phyloP scores from a whole-genome alignment of 257 asterid species.

The Capsicum rhomboideum region DNA sequence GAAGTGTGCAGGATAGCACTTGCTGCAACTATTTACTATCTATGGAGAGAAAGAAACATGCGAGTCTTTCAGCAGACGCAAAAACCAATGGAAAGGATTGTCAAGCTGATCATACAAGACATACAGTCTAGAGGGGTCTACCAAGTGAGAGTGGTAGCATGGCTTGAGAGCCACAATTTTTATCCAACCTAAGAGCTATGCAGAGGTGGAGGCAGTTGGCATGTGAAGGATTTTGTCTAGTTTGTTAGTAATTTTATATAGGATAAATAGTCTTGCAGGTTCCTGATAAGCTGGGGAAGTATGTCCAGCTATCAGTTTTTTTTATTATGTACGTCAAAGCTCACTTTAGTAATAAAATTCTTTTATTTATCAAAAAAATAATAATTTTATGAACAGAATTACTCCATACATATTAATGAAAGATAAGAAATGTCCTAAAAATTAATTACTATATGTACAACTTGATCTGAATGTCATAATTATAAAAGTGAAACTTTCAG shows the following conservation, averaged over 20 bases:
- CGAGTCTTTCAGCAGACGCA: neutral
- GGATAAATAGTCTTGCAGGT: too few species aligned
- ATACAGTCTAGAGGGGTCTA: neutral
- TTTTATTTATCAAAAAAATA: too few species aligned
- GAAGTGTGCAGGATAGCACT: neutral
- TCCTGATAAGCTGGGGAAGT: too few species aligned
- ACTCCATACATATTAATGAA: too few species aligned
- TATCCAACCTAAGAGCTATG: neutral
- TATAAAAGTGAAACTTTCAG: too few species aligned
- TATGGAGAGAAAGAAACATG: neutral
- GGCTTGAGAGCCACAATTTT: neutral
- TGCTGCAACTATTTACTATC: neutral
- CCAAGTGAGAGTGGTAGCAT: neutral
- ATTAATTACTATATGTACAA: too few species aligned
- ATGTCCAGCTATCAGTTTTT: neutral
- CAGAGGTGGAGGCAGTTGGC: too few species aligned
- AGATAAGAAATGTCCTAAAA: too few species aligned
- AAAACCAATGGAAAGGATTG: neutral
- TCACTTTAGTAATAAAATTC: too few species aligned
- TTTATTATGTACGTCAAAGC: neutral
- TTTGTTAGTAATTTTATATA: too few species aligned
- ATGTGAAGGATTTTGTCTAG: neutral
- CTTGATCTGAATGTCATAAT: too few species aligned
- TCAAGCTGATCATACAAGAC: neutral
- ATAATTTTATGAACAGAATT: too few species aligned